Conservation (phyloP, 2,329 filamentous ascomycete genomes). For the Lecanoromycetidae sp. region DNA sequence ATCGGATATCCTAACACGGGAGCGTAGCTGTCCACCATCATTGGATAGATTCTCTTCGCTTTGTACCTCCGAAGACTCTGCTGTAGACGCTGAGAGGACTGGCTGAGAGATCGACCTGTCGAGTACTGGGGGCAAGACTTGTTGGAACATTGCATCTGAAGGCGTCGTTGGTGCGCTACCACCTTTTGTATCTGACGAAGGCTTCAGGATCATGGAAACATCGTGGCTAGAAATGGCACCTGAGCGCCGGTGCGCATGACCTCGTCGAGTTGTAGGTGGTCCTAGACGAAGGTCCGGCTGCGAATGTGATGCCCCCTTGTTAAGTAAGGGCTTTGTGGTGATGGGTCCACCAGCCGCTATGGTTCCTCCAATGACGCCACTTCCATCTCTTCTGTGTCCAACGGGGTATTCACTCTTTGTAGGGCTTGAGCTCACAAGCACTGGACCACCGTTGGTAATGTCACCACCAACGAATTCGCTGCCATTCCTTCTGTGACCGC, state of each 20-base stretch:
- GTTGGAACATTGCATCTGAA: constrained; percentile 26
- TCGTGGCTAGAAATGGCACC: constrained; percentile 74
- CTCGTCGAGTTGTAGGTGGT: constrained; percentile 45
- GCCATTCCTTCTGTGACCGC: constrained; percentile 60
- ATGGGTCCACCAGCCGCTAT: constrained; percentile 38
- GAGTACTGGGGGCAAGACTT: constrained; percentile 22
- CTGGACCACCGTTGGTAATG: constrained; percentile 39
- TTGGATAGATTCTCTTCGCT: constrained; percentile 25
- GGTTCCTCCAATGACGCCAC: constrained; percentile 74
- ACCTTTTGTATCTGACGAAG: constrained; percentile 41
- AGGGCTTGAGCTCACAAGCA: constrained; percentile 55
- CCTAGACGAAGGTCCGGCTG: constrained; percentile 38
- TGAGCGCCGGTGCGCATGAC: constrained; percentile 72
- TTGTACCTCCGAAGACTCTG: constrained; percentile 17
- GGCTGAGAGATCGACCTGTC: constrained; percentile 27
- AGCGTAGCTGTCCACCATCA: constrained; percentile 27
- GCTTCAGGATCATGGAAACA: constrained; percentile 55
- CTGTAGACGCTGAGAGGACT: constrained; percentile 24
- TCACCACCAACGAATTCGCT: constrained; percentile 81
- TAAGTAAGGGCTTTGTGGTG: constrained; percentile 50
- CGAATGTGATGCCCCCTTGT: constrained; percentile 45
- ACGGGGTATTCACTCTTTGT: constrained; percentile 27
- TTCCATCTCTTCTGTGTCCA: constrained; percentile 63
- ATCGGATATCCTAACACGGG: constrained; percentile 72
- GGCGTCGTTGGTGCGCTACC: constrained; percentile 48